phyloP scores from a whole-genome alignment of 2,329 filamentous ascomycete genomes.

The Thermomyces lanuginosus region DNA sequence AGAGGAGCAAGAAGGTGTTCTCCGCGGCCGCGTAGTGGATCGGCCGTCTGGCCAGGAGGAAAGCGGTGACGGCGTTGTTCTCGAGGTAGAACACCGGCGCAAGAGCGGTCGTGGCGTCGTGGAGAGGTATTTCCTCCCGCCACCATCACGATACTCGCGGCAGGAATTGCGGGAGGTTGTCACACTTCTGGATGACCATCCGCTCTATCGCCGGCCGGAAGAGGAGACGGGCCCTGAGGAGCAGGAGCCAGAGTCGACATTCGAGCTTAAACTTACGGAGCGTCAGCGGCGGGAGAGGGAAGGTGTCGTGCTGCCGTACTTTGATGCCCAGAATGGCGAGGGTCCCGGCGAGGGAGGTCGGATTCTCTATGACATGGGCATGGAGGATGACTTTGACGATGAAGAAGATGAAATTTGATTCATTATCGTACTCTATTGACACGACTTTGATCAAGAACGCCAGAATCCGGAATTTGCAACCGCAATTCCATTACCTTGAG shows the following conservation, averaged over 20 bases:
- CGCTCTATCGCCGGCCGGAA: constrained; percentile 42
- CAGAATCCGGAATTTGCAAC: too few species aligned
- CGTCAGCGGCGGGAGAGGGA: constrained; percentile 77
- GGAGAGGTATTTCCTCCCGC: constrained; percentile 48
- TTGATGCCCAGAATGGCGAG: constrained; percentile 70
- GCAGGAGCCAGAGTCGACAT: constrained; percentile 55
- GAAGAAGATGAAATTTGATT: constrained; percentile 76
- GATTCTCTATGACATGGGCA: constrained; percentile 92
- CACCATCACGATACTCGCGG: constrained; percentile 28
- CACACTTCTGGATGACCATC: constrained; percentile 59
- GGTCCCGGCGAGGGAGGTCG: constrained; percentile 68
- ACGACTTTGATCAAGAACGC: too few species aligned
- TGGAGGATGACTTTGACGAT: constrained; percentile 92
- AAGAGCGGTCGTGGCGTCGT: constrained; percentile 63
- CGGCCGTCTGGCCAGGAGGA: constrained; percentile 15
- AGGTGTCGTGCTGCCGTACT: constrained; percentile 83
- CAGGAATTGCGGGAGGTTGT: constrained; percentile 36
- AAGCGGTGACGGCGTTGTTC: constrained; percentile 49
- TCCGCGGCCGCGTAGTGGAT: constrained; percentile 47
- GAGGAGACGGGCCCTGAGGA: constrained; percentile 27
- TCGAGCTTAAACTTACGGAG: constrained; percentile 73
- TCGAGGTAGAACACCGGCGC: constrained; percentile 74
- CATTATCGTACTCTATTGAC: too few species aligned
- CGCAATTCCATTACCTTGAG: too few species aligned
- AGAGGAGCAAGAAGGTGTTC: constrained; percentile 61